phyloP scores from a whole-genome alignment of 140 eudicot species.

The Erigeron philadelphicus region DNA sequence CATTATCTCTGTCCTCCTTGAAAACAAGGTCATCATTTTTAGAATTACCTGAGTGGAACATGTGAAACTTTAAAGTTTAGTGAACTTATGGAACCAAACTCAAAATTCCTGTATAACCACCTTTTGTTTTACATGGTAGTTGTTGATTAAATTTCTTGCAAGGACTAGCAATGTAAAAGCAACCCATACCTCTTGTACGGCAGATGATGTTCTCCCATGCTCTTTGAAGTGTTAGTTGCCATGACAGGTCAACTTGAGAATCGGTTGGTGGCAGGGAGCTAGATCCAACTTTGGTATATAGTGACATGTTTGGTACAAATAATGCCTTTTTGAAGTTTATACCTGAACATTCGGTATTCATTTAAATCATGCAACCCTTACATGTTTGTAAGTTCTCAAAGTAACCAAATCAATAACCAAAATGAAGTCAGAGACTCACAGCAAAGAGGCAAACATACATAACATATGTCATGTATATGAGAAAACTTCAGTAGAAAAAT shows the following conservation, averaged over 20 bases:
- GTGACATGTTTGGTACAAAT: constrained; percentile 83
- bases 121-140: background rate
- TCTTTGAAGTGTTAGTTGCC: constrained; percentile 81
- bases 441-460: background rate
- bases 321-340: constrained; percentile 71
- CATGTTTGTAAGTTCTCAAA: background rate
- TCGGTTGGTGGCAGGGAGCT: constrained; percentile 40
- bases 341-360: constrained; percentile 40
- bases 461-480: background rate
- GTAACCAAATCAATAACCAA: constrained; percentile 5
- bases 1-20: constrained; percentile 32
- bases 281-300: constrained; percentile 71
- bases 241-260: constrained; percentile 63
- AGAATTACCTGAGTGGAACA: constrained; percentile 40
- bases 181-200: constrained; percentile 48
- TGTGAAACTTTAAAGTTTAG: too few species aligned
- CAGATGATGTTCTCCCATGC: constrained; percentile 57
- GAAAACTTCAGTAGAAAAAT: background rate
- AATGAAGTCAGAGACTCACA: constrained; percentile 3
- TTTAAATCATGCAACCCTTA: constrained; percentile 5
- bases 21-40: constrained; percentile 33
- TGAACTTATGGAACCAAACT: background rate
- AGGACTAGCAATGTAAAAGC: background rate
- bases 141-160: background rate
- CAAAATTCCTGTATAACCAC: background rate